These are phyloP conservation scores for Melampsora abietis-canadensis DNA, from an alignment of 1,284 basidiomycete genomes.

Conservation along the genomic window DNA sequence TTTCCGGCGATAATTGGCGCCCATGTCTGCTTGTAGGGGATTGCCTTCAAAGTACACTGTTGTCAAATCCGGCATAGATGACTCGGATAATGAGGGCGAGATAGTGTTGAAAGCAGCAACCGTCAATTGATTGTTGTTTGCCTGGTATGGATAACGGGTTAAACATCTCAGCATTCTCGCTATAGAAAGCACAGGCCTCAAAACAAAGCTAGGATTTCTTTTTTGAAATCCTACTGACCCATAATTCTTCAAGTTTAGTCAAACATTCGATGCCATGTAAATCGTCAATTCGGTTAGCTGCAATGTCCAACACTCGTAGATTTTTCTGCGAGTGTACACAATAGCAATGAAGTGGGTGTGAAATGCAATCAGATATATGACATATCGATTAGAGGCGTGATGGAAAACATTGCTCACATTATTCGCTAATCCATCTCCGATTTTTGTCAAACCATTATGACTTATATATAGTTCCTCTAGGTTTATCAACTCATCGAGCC, in stretches of 20 bases:
- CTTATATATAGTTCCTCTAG: slow-evolving; percentile 54
- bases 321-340: slow-evolving; percentile 48
- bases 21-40: slow-evolving; percentile 50
- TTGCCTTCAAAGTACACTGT: slow-evolving; percentile 54
- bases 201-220: neutral
- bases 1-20: slow-evolving; percentile 52
- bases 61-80: slow-evolving; percentile 49
- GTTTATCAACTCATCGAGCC: slow-evolving; percentile 49
- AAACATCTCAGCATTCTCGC: neutral
- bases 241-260: slow-evolving; percentile 51
- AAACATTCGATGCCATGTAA: slow-evolving; percentile 50
- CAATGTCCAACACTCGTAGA: slow-evolving; percentile 51
- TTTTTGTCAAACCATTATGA: slow-evolving; percentile 51
- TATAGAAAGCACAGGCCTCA: neutral
- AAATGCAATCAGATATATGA: neutral
- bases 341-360: slow-evolving; percentile 43
- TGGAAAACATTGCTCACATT: slow-evolving; percentile 12
- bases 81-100: slow-evolving; percentile 48
- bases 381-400: neutral
- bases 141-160: slow-evolving; percentile 1
- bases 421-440: slow-evolving; percentile 27
- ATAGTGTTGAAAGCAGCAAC: slow-evolving; percentile 48
- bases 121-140: slow-evolving; percentile 52
- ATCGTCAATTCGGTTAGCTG: slow-evolving; percentile 50
- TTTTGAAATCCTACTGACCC: slow-evolving; percentile 45